Evolutionary conservation across 257 asterid species (phyloP), one percentile per base, ranked within the genome.

Genomic region (Solanum neorickii): DNA sequence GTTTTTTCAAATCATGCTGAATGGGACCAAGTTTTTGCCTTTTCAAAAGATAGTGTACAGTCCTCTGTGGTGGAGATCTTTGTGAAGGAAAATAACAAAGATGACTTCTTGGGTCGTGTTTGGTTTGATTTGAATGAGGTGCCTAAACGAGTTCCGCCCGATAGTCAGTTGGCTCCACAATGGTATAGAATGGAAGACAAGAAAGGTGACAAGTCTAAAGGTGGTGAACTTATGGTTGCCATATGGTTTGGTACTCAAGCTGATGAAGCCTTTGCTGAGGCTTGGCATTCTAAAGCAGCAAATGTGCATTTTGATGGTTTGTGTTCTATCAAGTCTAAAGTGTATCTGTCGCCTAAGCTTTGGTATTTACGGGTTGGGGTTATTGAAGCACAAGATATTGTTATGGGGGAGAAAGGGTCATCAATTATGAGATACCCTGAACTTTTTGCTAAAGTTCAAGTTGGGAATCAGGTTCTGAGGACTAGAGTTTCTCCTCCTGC

Each of bases 241-340:
- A 93, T 94, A 21, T 95, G 98, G 98, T 94, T 94, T 31, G 98
- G 98, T 9, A 95, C 98, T 29, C 98, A 95, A 39, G 98, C 98
- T 1, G 98, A 95, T 13, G 98, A 94, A 87, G 98, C 97, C 2
- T 95, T 95, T 39, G 91, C 97, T 0, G 98, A 95, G 91, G 98
- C 98, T 5, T 95, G 98, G 98, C 98, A 95, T 90, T 95, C 98
- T 3, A 94, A 94, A 91, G 95, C 98, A 1, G 98, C 97, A 3
- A 94, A 93, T 62, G 97, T 95, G 86, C 94, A 90, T 39, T 86
- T 90, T 6, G 98, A 95, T 73, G 98, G 96, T 5, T 59, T 95
- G 73, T 87, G 92, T 90, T 95, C 98, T 60, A 93, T 95, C 62
- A 94, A 94, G 92, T 95, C 98, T 3, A 95, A 94, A 88, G 96